A percentile compares a stretch with the other conserved stretches of the same genome.
These are phyloP conservation scores for Hortaea werneckii DNA, from an alignment of 2,329 filamentous ascomycete species.

Conservation along the genomic window DNA sequence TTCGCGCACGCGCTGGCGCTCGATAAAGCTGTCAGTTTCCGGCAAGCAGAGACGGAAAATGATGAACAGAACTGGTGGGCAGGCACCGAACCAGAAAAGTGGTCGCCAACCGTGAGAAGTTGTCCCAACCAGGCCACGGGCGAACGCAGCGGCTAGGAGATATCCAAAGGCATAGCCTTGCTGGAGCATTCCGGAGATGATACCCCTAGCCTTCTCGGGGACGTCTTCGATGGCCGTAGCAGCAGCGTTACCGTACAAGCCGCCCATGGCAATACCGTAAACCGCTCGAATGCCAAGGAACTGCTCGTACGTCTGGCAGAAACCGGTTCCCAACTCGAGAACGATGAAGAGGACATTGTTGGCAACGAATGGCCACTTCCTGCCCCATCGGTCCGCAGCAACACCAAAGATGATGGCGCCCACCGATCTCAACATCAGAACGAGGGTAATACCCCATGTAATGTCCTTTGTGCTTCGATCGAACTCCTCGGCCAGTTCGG, in stretches of 20 bases:
- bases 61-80: slow-evolving; percentile 72
- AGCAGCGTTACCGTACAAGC: slow-evolving; percentile 51
- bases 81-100: slow-evolving; percentile 80
- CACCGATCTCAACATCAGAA: slow-evolving; percentile 52
- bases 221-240: slow-evolving; percentile 55
- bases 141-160: slow-evolving; percentile 38
- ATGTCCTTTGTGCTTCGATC: slow-evolving; percentile 47
- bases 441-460: slow-evolving; percentile 48
- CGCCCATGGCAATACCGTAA: slow-evolving; percentile 56
- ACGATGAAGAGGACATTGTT: slow-evolving; percentile 53
- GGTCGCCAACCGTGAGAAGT: slow-evolving; percentile 74
- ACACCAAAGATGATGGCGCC: slow-evolving; percentile 48
- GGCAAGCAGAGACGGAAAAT: slow-evolving; percentile 64
- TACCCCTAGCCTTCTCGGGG: slow-evolving; percentile 46
- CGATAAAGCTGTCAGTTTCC: slow-evolving; percentile 64
- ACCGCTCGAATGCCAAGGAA: slow-evolving; percentile 51
- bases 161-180: slow-evolving; percentile 57
- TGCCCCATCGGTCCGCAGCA: slow-evolving; percentile 23
- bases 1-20: slow-evolving; percentile 54
- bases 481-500: slow-evolving; percentile 44
- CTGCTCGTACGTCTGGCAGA: slow-evolving; percentile 46
- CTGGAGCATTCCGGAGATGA: slow-evolving; percentile 53
- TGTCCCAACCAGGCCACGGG: slow-evolving; percentile 57
- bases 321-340: slow-evolving; percentile 51
- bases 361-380: slow-evolving; percentile 43